A percentile compares a stretch with the other conserved stretches of the same genome.
Conservation (phyloP, 257 asterid genomes). For the Solanum ahanhuiri region DNA sequence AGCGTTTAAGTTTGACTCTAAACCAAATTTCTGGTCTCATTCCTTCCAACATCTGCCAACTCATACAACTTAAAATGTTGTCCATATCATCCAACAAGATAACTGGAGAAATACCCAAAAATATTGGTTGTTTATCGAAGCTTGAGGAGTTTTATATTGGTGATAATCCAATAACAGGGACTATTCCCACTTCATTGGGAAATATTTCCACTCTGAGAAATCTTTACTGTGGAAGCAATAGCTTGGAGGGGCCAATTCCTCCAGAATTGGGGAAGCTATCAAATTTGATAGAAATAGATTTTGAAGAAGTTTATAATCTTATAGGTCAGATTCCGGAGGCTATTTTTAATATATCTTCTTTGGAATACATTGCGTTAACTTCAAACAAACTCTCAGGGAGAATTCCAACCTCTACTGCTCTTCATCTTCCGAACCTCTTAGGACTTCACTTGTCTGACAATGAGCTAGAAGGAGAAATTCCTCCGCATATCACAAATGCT, state of each 20-base stretch:
- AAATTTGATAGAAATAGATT: conserved; percentile 1
- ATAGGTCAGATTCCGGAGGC: conserved; percentile 18
- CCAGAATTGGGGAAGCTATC: conserved; percentile 11
- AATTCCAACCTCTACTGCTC: conserved; percentile 9
- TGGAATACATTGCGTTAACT: conserved; percentile 1
- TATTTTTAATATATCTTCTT: conserved; percentile 25
- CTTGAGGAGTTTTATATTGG: conserved; percentile 16
- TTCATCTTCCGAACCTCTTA: conserved; percentile 17
- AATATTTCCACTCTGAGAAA: conserved; percentile 19
- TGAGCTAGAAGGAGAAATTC: conserved; percentile 16
- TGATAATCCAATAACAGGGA: conserved; percentile 6
- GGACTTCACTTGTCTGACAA: conserved; percentile 13
- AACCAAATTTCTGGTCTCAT: too few relatives aligned
- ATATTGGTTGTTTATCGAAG: background rate
- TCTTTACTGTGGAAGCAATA: conserved; percentile 2
- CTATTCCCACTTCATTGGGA: conserved; percentile 17
- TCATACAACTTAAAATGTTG: too few relatives aligned
- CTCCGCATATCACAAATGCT: conserved; percentile 14
- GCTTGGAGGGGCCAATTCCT: conserved; percentile 18
- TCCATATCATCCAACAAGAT: too few relatives aligned
- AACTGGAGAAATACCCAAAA: too few relatives aligned
- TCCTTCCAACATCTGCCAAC: too few relatives aligned
- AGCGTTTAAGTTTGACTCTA: background rate
- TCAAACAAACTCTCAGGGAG: conserved; percentile 12
- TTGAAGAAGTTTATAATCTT: background rate